These are phyloP conservation scores for Paracamarosporium sp. DNA, from an alignment of 2,329 filamentous ascomycete genomes.

Conservation along the genomic window DNA sequence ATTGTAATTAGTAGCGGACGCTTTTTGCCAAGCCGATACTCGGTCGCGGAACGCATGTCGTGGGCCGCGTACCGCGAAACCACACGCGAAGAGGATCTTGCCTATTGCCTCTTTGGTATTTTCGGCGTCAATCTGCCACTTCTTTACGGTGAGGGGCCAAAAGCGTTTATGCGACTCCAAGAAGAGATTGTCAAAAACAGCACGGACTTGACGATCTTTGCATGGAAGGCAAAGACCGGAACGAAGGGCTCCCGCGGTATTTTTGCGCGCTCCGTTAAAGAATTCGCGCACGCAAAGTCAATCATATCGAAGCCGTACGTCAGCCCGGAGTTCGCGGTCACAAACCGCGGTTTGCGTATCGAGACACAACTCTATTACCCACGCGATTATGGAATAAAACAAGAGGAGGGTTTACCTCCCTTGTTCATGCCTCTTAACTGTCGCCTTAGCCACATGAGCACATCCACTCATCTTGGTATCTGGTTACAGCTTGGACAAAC, in stretches of 20 bases:
- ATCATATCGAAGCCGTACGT: not conserved
- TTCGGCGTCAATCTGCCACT: slow-evolving; percentile 25
- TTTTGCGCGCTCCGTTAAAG: not conserved
- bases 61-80: slow-evolving; percentile 28
- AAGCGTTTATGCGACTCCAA: slow-evolving; percentile 16
- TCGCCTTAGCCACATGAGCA: not conserved
- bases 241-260: not conserved
- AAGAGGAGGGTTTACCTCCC: too few species aligned
- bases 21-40: not conserved
- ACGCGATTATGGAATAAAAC: not conserved
- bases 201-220: slow-evolving; percentile 8
- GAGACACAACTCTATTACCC: not conserved
- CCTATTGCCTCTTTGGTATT: slow-evolving; percentile 30
- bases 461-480: not conserved
- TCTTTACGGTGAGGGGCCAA: slow-evolving; percentile 23
- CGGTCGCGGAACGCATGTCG: slow-evolving; percentile 16
- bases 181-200: slow-evolving; percentile 13
- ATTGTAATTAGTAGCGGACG: not conserved
- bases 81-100: slow-evolving; percentile 22
- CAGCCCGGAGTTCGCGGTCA: slow-evolving; percentile 1
- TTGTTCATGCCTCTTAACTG: not conserved
- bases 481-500: too few species aligned
- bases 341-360: slow-evolving; percentile 4
- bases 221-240: not conserved
- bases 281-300: not conserved